Conservation (phyloP, 1,139 yeast genomes). For the Suhomyces yuchorum region DNA sequence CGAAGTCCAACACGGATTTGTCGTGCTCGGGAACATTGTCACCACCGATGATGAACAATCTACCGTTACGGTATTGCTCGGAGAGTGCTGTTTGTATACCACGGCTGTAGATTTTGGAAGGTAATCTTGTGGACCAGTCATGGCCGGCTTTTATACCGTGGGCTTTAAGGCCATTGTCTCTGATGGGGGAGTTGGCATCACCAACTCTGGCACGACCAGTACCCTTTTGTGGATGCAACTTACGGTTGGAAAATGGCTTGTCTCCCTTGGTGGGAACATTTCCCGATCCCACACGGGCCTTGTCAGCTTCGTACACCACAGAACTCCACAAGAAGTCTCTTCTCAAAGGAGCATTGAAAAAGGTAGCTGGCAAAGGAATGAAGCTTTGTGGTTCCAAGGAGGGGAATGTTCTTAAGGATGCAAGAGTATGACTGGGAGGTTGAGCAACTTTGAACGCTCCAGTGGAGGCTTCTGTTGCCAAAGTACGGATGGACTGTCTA, state of each 20-base stretch:
- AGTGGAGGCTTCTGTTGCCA: conserved; percentile 34
- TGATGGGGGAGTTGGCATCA: conserved; percentile 91
- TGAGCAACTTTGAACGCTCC: conserved; percentile 29
- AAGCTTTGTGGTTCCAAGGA: conserved; percentile 80
- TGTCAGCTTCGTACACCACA: conserved; percentile 88
- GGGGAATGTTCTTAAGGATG: conserved; percentile 85
- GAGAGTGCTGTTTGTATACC: conserved; percentile 85
- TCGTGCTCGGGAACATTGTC: conserved; percentile 26
- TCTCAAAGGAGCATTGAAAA: conserved; percentile 75
- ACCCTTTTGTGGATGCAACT: conserved; percentile 89
- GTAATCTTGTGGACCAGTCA: conserved; percentile 84
- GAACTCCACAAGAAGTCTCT: conserved; percentile 95
- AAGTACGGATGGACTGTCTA: conserved; percentile 30
- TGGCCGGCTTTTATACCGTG: conserved; percentile 90
- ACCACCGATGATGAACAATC: conserved; percentile 68
- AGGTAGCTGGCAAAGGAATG: conserved; percentile 70
- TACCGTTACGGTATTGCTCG: conserved; percentile 75
- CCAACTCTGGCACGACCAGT: conserved; percentile 95
- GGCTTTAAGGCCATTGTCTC: conserved; percentile 89
- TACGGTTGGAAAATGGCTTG: conserved; percentile 81
- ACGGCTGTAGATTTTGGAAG: conserved; percentile 66
- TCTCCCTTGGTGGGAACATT: conserved; percentile 85
- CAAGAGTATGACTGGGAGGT: conserved; percentile 77
- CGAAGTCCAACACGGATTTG: conserved; percentile 44
- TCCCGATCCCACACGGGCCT: conserved; percentile 84